phyloP scores from a whole-genome alignment of 1,284 basidiomycete genomes.

The Rhodotorula sp. region DNA sequence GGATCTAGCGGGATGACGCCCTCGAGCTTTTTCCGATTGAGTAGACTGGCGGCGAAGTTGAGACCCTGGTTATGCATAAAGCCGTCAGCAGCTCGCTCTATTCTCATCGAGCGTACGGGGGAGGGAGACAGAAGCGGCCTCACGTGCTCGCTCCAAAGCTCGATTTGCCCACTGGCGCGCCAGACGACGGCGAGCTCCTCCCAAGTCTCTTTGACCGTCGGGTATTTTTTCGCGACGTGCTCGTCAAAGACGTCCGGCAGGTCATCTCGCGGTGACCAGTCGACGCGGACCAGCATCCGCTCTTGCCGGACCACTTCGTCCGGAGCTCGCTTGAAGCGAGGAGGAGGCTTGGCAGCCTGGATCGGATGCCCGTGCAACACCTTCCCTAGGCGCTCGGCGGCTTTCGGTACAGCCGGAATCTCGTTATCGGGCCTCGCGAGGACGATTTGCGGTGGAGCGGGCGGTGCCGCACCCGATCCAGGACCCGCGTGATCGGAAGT shows the following conservation, averaged over 20 bases:
- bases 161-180: conserved; percentile 33
- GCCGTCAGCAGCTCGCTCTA: background rate
- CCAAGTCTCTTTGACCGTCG: conserved; percentile 34
- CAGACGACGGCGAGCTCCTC: conserved; percentile 41
- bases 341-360: background rate
- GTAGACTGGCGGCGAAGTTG: conserved; percentile 18
- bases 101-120: too few relatives aligned
- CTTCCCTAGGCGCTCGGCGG: conserved; percentile 1
- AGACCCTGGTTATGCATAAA: background rate
- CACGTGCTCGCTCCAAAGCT: conserved; percentile 41
- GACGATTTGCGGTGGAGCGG: conserved; percentile 25
- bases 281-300: conserved; percentile 37
- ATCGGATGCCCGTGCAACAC: background rate
- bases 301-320: conserved; percentile 28
- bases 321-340: conserved; percentile 3
- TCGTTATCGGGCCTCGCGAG: conserved; percentile 34
- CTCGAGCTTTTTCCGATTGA: conserved; percentile 35
- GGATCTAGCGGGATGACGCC: conserved; percentile 35
- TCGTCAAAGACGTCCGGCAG: conserved; percentile 40
- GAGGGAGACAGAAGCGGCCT: background rate
- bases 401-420: background rate
- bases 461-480: conserved; percentile 35
- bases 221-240: conserved; percentile 37
- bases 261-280: conserved; percentile 38
- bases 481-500: background rate